phyloP scores from a whole-genome alignment of 2,329 filamentous ascomycete genomes.

The Stemphylium vesicarium region DNA sequence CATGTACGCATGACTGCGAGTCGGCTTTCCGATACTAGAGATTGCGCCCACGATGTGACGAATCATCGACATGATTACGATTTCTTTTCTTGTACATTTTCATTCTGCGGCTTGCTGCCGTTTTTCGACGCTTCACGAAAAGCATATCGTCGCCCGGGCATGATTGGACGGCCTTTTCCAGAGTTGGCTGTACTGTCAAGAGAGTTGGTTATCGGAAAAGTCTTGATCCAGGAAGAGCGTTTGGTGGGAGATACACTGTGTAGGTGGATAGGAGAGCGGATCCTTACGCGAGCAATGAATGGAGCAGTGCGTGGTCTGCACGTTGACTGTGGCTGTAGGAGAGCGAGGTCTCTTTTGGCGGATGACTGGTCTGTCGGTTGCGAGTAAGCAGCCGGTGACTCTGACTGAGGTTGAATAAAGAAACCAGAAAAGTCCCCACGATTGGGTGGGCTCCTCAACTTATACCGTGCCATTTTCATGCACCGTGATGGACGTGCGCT shows the following conservation, averaged over 20 bases:
- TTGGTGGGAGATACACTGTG: constrained; percentile 40
- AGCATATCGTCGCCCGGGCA: constrained; percentile 48
- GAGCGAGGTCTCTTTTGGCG: constrained; percentile 27
- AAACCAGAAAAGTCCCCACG: constrained; percentile 30
- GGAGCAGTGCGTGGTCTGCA: constrained; percentile 38
- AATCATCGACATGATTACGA: constrained; percentile 46
- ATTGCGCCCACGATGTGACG: constrained; percentile 37
- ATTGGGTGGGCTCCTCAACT: constrained; percentile 29
- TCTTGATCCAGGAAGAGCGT: constrained; percentile 45
- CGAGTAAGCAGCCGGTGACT: constrained; percentile 7
- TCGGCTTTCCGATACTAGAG: constrained; percentile 36
- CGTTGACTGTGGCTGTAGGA: constrained; percentile 32
- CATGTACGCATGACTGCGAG: constrained; percentile 21
- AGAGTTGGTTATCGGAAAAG: constrained; percentile 45
- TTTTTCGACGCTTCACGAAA: constrained; percentile 47
- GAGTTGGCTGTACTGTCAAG: constrained; percentile 41
- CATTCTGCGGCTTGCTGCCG: constrained; percentile 48
- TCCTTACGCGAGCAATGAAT: constrained; percentile 43
- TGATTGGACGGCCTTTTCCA: constrained; percentile 46
- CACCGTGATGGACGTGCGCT: constrained; percentile 25
- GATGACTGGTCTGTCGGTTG: constrained; percentile 16
- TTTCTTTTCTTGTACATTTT: constrained; percentile 50
- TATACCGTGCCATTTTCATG: constrained; percentile 18
- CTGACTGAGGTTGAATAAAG: constrained; percentile 23
- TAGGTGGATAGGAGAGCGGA: constrained; percentile 43